These are phyloP conservation scores for Dactylellina leptospora DNA, from an alignment of 2,329 filamentous ascomycete genomes.

Conservation along the genomic window DNA sequence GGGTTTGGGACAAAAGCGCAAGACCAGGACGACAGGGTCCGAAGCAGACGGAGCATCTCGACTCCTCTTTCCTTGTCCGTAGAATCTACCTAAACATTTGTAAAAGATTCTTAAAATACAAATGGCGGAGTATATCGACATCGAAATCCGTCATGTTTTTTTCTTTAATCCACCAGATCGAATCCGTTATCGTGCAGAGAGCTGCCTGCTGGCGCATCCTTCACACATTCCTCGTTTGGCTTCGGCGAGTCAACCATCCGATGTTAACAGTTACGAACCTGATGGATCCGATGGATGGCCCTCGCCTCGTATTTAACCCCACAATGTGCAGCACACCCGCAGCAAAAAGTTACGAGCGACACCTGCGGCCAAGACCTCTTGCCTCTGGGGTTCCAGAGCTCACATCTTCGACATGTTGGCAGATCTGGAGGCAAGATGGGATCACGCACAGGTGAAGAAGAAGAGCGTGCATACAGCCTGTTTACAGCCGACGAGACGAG, in stretches of 20 bases:
- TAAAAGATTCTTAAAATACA: neutral
- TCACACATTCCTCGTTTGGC: conserved; percentile 37
- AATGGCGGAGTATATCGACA: neutral
- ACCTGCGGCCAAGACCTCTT: neutral
- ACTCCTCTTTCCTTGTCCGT: conserved; percentile 5
- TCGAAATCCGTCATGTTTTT: too few relatives aligned
- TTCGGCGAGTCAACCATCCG: conserved; percentile 24
- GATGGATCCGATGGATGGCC: neutral
- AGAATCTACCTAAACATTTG: too few relatives aligned
- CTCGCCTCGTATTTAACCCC: conserved; percentile 28
- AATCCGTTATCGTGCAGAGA: neutral
- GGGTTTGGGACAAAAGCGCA: conserved; percentile 31
- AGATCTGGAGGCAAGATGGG: too few relatives aligned
- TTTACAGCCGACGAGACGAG: too few relatives aligned
- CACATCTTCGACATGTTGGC: too few relatives aligned
- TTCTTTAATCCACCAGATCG: neutral
- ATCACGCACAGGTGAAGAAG: too few relatives aligned
- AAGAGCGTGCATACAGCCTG: too few relatives aligned
- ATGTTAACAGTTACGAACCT: neutral
- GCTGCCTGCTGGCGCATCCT: neutral
- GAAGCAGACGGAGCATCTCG: conserved; percentile 3
- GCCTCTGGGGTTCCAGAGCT: neutral
- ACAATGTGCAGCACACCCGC: conserved; percentile 2
- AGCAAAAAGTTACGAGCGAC: neutral
- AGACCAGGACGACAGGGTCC: neutral